Percentiles rank a stretch among this genome's conserved stretches.
These are phyloP conservation scores for Shiraia bambusicola DNA, from an alignment of 2,329 filamentous ascomycete genomes.

Conservation along the genomic window DNA sequence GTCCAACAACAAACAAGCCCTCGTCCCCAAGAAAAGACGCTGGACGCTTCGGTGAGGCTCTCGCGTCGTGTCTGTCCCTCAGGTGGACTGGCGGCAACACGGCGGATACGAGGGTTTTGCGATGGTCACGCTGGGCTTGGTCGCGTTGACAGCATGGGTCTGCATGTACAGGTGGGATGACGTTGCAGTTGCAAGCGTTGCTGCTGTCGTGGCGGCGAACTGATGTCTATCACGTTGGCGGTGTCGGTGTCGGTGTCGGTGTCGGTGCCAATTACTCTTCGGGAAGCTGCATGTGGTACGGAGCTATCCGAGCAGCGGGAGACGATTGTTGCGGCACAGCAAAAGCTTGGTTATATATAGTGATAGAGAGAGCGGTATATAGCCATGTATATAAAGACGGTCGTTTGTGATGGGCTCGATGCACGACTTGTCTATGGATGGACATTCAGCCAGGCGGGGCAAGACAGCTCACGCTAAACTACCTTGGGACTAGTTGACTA, in stretches of 20 bases:
- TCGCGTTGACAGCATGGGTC: conserved; percentile 19
- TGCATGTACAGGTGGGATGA: conserved; percentile 29
- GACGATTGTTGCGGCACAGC: conserved; percentile 5
- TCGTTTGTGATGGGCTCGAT: no score
- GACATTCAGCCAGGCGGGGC: neutral
- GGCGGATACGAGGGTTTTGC: conserved; percentile 1
- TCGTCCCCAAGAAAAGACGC: neutral
- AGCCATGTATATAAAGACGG: no score
- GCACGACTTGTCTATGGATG: neutral
- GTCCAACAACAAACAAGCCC: no score
- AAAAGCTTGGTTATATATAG: neutral
- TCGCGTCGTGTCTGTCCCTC: neutral
- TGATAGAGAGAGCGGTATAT: conserved; percentile 3
- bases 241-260: conserved; percentile 3
- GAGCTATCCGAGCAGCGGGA: conserved; percentile 1
- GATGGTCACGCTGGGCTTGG: conserved; percentile 11
- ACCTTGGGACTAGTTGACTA: no score
- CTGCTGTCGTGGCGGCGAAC: conserved; percentile 12
- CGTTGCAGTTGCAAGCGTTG: conserved; percentile 36
- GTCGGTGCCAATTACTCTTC: conserved; percentile 1
- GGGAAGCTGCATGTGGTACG: conserved; percentile 15
- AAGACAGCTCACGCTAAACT: neutral
- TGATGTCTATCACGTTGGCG: conserved; percentile 7
- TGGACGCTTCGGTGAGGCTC: neutral
- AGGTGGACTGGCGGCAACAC: conserved; percentile 2